Evolutionary conservation across 495 filamentous ascomycete species (phyloP), one percentile per base, ranked within the genome.

Genomic region (Talaromyces trachyspermus): DNA sequence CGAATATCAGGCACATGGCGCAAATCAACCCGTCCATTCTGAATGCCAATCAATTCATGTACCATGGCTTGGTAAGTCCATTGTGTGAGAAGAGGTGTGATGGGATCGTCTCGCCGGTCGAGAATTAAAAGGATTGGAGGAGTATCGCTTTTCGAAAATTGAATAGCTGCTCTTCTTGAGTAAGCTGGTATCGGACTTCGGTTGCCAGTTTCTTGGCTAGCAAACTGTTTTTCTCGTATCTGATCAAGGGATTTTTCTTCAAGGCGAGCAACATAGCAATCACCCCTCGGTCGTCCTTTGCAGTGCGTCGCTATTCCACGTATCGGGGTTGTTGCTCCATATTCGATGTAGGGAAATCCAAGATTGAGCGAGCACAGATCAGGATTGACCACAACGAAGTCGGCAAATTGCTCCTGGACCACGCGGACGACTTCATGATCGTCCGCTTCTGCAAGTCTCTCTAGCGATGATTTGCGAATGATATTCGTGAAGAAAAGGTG

Each of bases 11-110:
- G 90, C 0, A 95, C 85, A 44, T 87, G 79, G 49, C 80, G 83
- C 35, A 98, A 72, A 56, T 95, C 85, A 3, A 97, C 91, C 17
- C 89, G 77, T 15, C 92, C 92, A 62, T 95, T 95, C 49, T 87
- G 75, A 46, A 98, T 95, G 11, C 92, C 94, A 26, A 97, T 75
- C 19, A 96, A 66, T 53, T 97, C 92, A 59, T 98, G 92, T 1
- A 97, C 94, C 92, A 97, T 97, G 7, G 94, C 94, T 63, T 97
- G 92, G 61, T 98, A 98, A 23, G 92, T 97, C 92, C 92, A 98
- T 61, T 98, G 92, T 8, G 87, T 94, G 37, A 98, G 76, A 20
- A 98, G 66, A 0, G 92, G 92, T n/a, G 92, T 98, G 33, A 96
- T 83, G 2, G 92, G 94, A 53, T 98, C 92, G 62, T 96, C 90